Conservation (phyloP, 2,329 filamentous ascomycete species). For the Thielaviopsis euricoi region DNA sequence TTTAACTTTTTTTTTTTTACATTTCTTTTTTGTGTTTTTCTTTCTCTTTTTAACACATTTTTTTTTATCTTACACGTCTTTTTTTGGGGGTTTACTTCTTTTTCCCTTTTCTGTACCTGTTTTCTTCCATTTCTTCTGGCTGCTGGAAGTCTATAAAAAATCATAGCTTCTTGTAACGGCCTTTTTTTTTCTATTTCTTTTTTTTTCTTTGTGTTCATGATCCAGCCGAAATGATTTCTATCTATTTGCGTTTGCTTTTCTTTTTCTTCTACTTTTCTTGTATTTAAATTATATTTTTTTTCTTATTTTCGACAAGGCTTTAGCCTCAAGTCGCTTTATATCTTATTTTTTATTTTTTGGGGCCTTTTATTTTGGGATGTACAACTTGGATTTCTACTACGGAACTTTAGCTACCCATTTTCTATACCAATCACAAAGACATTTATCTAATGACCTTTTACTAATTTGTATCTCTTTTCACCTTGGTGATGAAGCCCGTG, state of each 20-base stretch:
- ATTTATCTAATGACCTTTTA: not conserved
- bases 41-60: not conserved
- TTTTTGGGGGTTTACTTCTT: slow-evolving; percentile 3
- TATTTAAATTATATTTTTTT: not conserved
- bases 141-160: not conserved
- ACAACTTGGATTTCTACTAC: not conserved
- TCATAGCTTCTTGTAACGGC: not conserved
- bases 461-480: not conserved
- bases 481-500: not conserved
- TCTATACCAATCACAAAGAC: not conserved
- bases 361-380: not conserved
- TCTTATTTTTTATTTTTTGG: too few relatives aligned
- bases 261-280: not conserved
- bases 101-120: not conserved
- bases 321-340: not conserved
- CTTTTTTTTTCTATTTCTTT: not conserved
- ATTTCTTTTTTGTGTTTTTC: not conserved
- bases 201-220: not conserved
- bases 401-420: not conserved
- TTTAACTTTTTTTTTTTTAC: not conserved
- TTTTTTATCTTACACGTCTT: not conserved
- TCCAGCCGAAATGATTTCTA: slow-evolving; percentile 1
- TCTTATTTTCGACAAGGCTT: not conserved
- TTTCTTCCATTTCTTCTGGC: not conserved
- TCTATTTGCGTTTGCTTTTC: not conserved